Evolutionary conservation across 768 basidiomycete genomes (phyloP).

Genomic region (Nidula microcarpa): DNA sequence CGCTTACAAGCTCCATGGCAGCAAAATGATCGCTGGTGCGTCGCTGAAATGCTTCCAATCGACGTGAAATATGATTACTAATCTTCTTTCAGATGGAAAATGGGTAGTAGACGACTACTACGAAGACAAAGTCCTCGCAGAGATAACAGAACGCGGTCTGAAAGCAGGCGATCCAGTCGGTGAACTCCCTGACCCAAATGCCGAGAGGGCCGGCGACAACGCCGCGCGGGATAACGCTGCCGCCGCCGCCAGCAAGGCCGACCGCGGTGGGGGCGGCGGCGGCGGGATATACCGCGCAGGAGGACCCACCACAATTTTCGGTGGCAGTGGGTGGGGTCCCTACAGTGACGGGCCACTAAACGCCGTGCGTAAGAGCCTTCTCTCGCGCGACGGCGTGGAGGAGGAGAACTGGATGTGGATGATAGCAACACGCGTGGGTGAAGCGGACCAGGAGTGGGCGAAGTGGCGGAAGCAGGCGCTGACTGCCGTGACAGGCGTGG

Average conservation of each 20-base stretch:
- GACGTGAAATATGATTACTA: not conserved
- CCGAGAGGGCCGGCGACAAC: slow-evolving; percentile 40
- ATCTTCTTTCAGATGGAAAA: slow-evolving; percentile 60
- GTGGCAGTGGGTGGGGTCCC: slow-evolving; percentile 78
- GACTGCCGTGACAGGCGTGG: slow-evolving; percentile 47
- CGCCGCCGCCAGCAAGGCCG: slow-evolving; percentile 30
- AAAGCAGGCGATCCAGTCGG: slow-evolving; percentile 82
- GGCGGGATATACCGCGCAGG: slow-evolving; percentile 86
- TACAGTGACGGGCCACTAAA: slow-evolving; percentile 86
- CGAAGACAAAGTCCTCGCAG: slow-evolving; percentile 77
- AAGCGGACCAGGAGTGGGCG: slow-evolving; percentile 63
- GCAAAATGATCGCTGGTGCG: slow-evolving; percentile 84
- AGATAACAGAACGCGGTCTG: slow-evolving; percentile 77
- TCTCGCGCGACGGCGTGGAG: slow-evolving; percentile 77
- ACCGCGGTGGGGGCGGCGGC: slow-evolving; percentile 41
- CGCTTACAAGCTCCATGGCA: slow-evolving; percentile 91
- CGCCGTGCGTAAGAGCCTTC: slow-evolving; percentile 75
- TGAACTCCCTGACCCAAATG: slow-evolving; percentile 75
- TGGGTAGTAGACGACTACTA: slow-evolving; percentile 97
- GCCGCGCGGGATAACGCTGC: slow-evolving; percentile 30
- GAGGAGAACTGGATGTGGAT: slow-evolving; percentile 93
- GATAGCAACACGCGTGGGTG: slow-evolving; percentile 62
- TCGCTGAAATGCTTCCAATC: slow-evolving; percentile 3
- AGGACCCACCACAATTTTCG: slow-evolving; percentile 92
- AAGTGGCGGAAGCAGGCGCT: slow-evolving; percentile 54